A percentile compares a stretch with the other conserved stretches of the same genome.
Conservation (phyloP, 345 rosid species). For the Syzygium oleosum region DNA sequence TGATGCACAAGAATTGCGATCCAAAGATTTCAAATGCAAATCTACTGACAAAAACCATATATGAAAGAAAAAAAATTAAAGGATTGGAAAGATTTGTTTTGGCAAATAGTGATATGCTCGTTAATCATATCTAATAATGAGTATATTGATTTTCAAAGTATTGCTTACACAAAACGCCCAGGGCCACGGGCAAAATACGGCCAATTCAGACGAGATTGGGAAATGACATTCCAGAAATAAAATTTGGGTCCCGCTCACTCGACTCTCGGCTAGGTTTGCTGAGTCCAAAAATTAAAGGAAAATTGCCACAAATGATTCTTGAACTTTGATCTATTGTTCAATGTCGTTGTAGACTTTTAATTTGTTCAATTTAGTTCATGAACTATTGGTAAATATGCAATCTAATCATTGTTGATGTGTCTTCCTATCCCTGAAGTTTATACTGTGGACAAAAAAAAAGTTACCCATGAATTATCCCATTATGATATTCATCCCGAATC, state of each 20-base stretch:
- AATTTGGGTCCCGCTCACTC: not conserved
- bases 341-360: rapidly evolving
- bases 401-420: rapidly evolving
- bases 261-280: not conserved
- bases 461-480: not conserved
- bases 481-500: not conserved
- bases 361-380: rapidly evolving
- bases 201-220: too few relatives aligned
- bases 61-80: not conserved
- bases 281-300: not conserved
- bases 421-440: not conserved
- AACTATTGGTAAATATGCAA: not conserved
- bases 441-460: not conserved
- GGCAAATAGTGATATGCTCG: not conserved
- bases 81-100: not conserved
- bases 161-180: not conserved
- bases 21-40: not conserved
- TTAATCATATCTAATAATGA: not conserved
- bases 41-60: not conserved
- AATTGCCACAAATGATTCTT: not conserved
- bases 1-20: not conserved
- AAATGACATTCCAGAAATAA: too few relatives aligned
- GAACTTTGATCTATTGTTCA: not conserved
- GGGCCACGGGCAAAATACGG: too few relatives aligned
- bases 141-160: not conserved